Percentiles rank a stretch among this genome's conserved stretches.
Conservation (phyloP, 768 basidiomycete genomes). For the Amanita subjunquillea region DNA sequence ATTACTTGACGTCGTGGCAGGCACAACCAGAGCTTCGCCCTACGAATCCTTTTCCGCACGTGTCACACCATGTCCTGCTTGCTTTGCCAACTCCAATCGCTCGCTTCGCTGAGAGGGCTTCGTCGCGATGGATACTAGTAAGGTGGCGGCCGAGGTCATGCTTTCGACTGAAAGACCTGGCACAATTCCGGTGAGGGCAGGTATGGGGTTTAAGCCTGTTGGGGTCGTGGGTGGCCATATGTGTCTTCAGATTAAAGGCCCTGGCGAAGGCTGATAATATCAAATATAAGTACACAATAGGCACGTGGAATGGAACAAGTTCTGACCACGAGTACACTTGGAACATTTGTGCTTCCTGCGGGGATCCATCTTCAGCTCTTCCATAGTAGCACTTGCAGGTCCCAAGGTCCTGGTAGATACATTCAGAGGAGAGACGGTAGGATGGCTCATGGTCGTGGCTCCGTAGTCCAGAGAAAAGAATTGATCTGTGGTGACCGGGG, state of each 20-base stretch:
- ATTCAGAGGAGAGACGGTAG: slow-evolving; percentile 47
- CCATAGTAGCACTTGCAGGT: slow-evolving; percentile 30
- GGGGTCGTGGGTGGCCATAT: slow-evolving; percentile 92
- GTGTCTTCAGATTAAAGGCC: slow-evolving; percentile 92
- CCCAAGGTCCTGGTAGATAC: slow-evolving; percentile 39
- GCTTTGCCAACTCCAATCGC: slow-evolving; percentile 64
- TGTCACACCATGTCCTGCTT: slow-evolving; percentile 59
- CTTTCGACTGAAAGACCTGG: slow-evolving; percentile 87
- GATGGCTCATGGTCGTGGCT: slow-evolving; percentile 34
- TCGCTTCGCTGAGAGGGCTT: slow-evolving; percentile 31
- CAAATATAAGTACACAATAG: slow-evolving; percentile 4
- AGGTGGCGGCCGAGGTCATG: slow-evolving; percentile 90
- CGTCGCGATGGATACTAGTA: slow-evolving; percentile 75
- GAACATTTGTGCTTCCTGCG: slow-evolving; percentile 75
- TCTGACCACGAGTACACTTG: slow-evolving; percentile 60
- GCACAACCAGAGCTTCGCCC: slow-evolving; percentile 44
- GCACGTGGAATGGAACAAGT: slow-evolving; percentile 5
- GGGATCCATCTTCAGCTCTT: slow-evolving; percentile 50
- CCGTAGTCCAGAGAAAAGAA: slow-evolving; percentile 25
- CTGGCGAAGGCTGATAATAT: slow-evolving; percentile 67
- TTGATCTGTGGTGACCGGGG: slow-evolving; percentile 34
- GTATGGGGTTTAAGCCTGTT: slow-evolving; percentile 82
- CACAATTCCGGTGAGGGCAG: slow-evolving; percentile 79
- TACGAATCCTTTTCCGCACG: slow-evolving; percentile 61
- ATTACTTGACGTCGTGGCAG: slow-evolving; percentile 58